Evolutionary conservation across 139 green algal species (phyloP).

Genomic region (Chlorella sp.): DNA sequence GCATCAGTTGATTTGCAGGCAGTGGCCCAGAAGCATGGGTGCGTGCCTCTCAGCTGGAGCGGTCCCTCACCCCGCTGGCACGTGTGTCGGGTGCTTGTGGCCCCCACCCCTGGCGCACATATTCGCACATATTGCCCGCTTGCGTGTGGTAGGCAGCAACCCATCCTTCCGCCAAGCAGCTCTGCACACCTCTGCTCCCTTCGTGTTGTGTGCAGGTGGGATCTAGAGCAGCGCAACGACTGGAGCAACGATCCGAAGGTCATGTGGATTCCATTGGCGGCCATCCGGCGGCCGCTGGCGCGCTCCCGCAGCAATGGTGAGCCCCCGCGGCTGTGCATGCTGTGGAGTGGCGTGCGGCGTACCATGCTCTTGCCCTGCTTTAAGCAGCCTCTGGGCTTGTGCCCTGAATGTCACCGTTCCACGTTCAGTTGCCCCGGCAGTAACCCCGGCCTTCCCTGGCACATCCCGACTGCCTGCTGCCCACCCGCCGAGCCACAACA

Average conservation of each 20-base stretch:
- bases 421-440: no score
- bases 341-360: not conserved
- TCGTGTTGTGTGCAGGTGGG: not conserved
- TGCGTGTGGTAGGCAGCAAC: no score
- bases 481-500: not conserved
- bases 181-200: not conserved
- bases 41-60: not conserved
- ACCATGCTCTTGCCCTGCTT: no score
- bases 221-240: conserved; percentile 17
- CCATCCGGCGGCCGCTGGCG: conserved; percentile 67
- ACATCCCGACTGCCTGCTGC: no score
- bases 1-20: not conserved
- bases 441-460: no score
- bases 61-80: no score
- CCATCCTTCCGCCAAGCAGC: not conserved
- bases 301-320: conserved; percentile 64
- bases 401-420: no score
- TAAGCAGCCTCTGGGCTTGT: no score
- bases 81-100: no score
- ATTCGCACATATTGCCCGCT: no score
- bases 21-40: conserved; percentile 24
- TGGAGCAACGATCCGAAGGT: conserved; percentile 10
- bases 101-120: no score
- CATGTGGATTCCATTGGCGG: conserved; percentile 23
- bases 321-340: not conserved